These are phyloP conservation scores for Arabidopsis hybrid DNA, from an alignment of 441 rosid species.

Conservation along the genomic window DNA sequence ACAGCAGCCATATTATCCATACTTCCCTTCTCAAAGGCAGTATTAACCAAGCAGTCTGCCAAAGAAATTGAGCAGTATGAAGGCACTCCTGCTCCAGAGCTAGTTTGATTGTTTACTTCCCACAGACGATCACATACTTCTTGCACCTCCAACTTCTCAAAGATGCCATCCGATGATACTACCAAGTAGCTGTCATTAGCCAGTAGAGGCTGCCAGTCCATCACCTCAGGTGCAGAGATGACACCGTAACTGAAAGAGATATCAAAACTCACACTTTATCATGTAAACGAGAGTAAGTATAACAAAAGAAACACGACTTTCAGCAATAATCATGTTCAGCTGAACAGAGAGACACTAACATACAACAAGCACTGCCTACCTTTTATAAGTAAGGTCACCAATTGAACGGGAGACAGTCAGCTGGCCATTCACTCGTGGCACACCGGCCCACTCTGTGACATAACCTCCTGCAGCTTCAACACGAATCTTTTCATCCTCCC, in stretches of 20 bases:
- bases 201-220: slow-evolving; percentile 78
- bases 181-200: slow-evolving; percentile 87
- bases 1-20: slow-evolving; percentile 88
- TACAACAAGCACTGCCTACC: slow-evolving; percentile 48
- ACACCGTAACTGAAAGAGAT: slow-evolving; percentile 75
- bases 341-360: slow-evolving; percentile 12
- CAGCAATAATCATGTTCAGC: slow-evolving; percentile 19
- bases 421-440: slow-evolving; percentile 89
- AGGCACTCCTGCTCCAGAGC: slow-evolving; percentile 53
- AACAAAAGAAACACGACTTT: slow-evolving; percentile 20
- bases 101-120: slow-evolving; percentile 59
- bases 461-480: slow-evolving; percentile 96
- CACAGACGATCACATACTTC: slow-evolving; percentile 85
- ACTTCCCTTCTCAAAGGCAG: slow-evolving; percentile 83
- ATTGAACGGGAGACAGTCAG: slow-evolving; percentile 93
- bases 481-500: slow-evolving; percentile 88
- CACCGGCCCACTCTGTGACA: slow-evolving; percentile 82
- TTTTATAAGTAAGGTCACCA: slow-evolving; percentile 78
- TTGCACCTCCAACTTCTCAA: slow-evolving; percentile 81
- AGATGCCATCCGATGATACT: slow-evolving; percentile 93
- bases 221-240: slow-evolving; percentile 90
- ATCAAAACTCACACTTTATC: slow-evolving; percentile 18
- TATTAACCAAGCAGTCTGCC: slow-evolving; percentile 83
- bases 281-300: not conserved
- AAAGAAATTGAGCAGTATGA: slow-evolving; percentile 73